Percentiles rank a stretch among this genome's conserved stretches.
Evolutionary conservation across 2,329 filamentous ascomycete genomes (phyloP).

Genomic region (Pseudogymnoascus pannorum): DNA sequence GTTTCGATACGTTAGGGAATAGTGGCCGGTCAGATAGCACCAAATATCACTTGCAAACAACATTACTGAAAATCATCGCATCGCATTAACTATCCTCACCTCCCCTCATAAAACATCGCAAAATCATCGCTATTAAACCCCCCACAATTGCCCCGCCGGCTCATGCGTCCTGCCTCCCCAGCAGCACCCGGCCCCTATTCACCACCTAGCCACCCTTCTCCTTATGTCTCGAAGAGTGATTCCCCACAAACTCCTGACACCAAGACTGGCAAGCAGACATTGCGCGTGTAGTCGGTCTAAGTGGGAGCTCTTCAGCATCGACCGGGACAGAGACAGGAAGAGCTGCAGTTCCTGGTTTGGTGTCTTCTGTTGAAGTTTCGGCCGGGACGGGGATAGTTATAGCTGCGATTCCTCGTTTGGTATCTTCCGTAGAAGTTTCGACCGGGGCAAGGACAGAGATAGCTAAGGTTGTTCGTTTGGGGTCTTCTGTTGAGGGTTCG

Average conservation of each 20-base stretch:
- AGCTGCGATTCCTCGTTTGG: neutral
- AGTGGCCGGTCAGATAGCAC: neutral
- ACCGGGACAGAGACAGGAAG: no score
- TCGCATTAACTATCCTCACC: neutral
- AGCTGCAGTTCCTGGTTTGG: no score
- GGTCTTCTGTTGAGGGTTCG: no score
- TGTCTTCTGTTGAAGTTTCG: neutral
- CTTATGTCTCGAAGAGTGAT: neutral
- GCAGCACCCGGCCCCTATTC: neutral
- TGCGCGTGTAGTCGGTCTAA: neutral
- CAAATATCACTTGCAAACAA: neutral
- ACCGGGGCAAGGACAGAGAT: no score
- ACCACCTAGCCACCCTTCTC: neutral
- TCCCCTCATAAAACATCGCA: neutral
- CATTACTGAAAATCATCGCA: neutral
- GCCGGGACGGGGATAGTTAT: no score
- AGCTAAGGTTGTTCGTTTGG: no score
- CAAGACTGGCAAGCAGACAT: neutral
- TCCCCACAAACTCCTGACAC: neutral
- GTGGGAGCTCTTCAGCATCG: no score
- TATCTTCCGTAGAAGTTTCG: no score
- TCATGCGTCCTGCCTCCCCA: neutral
- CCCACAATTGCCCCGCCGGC: neutral
- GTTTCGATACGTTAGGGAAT: neutral
- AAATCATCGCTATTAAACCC: neutral